phyloP scores from a whole-genome alignment of 2,329 filamentous ascomycete species.

The Cladophialophora psammophila region DNA sequence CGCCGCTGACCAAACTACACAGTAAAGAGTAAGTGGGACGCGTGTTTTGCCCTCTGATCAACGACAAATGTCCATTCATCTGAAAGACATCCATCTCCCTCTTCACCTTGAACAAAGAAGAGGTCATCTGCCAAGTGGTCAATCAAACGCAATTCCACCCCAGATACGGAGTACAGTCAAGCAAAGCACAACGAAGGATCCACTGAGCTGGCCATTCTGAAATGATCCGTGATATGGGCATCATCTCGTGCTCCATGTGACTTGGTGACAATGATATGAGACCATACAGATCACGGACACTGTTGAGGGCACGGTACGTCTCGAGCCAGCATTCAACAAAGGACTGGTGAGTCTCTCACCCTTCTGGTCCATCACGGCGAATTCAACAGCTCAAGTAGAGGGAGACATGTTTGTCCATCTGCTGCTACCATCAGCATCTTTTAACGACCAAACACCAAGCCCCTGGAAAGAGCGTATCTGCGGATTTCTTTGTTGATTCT shows the following conservation, averaged over 20 bases:
- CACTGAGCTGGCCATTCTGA: background rate
- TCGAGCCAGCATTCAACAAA: background rate
- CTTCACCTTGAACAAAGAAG: conserved; percentile 4
- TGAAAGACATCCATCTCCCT: conserved; percentile 1
- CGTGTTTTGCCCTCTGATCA: background rate
- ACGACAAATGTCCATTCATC: conserved; percentile 1
- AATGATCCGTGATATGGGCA: background rate
- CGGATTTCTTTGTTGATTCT: background rate
- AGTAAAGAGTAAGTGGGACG: background rate
- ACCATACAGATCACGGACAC: conserved; percentile 15
- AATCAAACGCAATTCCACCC: background rate
- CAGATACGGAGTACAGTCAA: background rate
- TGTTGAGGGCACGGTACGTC: background rate
- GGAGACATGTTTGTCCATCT: background rate
- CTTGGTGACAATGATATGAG: conserved; percentile 3
- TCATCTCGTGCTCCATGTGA: background rate
- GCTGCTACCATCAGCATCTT: background rate
- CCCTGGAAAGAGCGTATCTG: background rate
- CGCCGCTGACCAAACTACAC: background rate
- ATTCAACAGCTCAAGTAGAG: background rate
- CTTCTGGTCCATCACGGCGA: background rate
- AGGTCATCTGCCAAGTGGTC: background rate
- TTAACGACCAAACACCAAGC: background rate
- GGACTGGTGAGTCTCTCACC: background rate
- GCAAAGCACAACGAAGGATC: background rate